Percentiles rank a stretch among this genome's conserved stretches.
These are phyloP conservation scores for Herpetomonas tarakana DNA, from an alignment of 208 protist species.

Conservation along the genomic window DNA sequence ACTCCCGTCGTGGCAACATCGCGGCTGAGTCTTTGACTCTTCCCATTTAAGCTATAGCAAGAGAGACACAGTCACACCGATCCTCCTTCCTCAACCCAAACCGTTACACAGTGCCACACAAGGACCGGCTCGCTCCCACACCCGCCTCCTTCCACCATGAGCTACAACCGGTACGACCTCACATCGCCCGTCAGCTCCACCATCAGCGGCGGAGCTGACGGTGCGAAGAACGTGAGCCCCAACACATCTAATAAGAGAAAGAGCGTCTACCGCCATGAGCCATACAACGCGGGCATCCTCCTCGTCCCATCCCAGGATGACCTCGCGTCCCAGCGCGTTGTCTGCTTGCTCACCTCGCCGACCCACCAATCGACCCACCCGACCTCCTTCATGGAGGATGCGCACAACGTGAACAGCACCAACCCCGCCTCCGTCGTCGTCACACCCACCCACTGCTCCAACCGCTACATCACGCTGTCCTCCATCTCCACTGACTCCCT, in stretches of 20 bases:
- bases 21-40: too few species aligned
- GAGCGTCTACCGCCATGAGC: constrained; percentile 58
- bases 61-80: too few species aligned
- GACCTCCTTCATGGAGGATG: not conserved
- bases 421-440: not conserved
- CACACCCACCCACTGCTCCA: not conserved
- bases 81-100: too few species aligned
- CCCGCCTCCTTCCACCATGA: not conserved
- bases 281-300: constrained; percentile 44
- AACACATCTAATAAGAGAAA: not conserved
- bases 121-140: too few species aligned
- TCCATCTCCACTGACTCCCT: constrained; percentile 18
- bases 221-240: constrained; percentile 12
- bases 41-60: too few species aligned
- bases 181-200: not conserved
- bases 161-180: not conserved
- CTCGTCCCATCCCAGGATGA: constrained; percentile 10
- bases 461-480: not conserved
- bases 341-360: not conserved
- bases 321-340: not conserved
- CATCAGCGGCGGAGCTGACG: constrained; percentile 10
- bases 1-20: too few species aligned
- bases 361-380: not conserved
- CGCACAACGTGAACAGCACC: not conserved
- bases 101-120: too few species aligned